phyloP scores from a whole-genome alignment of 768 basidiomycete genomes.

The Pleurotus salmoneostramineus region DNA sequence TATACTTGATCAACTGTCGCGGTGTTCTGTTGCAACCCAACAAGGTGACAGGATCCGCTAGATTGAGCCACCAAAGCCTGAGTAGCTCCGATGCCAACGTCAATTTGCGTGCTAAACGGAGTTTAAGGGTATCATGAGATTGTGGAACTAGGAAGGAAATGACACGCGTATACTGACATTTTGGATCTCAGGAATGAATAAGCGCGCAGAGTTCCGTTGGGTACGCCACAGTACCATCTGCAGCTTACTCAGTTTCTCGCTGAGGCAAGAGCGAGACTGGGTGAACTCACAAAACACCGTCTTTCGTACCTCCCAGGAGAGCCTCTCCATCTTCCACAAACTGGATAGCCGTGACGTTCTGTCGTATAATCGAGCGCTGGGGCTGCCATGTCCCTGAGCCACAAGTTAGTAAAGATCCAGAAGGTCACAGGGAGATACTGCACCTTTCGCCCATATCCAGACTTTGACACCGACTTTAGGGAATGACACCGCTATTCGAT shows the following conservation, averaged over 20 bases:
- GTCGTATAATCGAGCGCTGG: constrained; percentile 60
- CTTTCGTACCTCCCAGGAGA: constrained; percentile 64
- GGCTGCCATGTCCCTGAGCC: constrained; percentile 55
- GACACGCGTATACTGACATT: constrained; percentile 38
- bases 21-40: constrained; percentile 45
- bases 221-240: constrained; percentile 69
- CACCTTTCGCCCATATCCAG: constrained; percentile 62
- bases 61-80: constrained; percentile 52
- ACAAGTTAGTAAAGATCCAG: background rate
- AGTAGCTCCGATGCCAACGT: constrained; percentile 42
- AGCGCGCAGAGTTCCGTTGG: constrained; percentile 61
- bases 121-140: background rate
- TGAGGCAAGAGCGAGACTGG: background rate
- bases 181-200: constrained; percentile 54
- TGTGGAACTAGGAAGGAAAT: background rate
- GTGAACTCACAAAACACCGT: constrained; percentile 57
- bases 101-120: constrained; percentile 25
- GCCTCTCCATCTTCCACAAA: constrained; percentile 63
- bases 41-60: constrained; percentile 46
- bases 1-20: constrained; percentile 54
- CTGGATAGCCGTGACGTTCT: constrained; percentile 59
- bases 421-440: background rate
- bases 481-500: constrained; percentile 60
- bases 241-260: background rate
- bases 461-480: constrained; percentile 57